Percentiles rank a stretch among this genome's conserved stretches.
phyloP scores from a whole-genome alignment of 129 eudicot genomes.

The Saposhnikovia divaricata region DNA sequence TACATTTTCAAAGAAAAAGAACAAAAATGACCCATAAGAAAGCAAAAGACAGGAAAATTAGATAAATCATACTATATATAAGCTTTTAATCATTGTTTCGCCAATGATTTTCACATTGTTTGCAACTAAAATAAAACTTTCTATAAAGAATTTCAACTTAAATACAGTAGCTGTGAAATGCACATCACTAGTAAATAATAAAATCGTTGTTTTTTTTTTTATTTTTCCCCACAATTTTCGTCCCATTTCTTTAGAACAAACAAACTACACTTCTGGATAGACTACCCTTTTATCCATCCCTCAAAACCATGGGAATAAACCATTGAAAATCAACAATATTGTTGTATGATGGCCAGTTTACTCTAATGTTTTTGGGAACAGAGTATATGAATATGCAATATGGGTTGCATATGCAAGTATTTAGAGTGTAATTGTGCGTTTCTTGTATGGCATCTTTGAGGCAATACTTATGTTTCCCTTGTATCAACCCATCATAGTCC shows the following conservation, averaged over 20 bases:
- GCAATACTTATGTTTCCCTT: slow-evolving; percentile 8
- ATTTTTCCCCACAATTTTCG: not conserved
- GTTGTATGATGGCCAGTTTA: not conserved
- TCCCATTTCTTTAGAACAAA: not conserved
- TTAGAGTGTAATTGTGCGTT: not conserved
- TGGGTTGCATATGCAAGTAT: not conserved
- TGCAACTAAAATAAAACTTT: not conserved
- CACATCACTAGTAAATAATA: too few relatives aligned
- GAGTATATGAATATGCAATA: not conserved
- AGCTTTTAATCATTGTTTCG: not conserved
- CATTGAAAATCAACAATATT: not conserved
- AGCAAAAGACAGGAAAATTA: not conserved
- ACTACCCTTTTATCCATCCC: not conserved
- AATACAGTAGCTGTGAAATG: too few relatives aligned
- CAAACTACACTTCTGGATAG: not conserved
- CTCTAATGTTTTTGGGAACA: not conserved
- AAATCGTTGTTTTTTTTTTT: too few relatives aligned
- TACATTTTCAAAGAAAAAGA: not conserved
- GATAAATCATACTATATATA: not conserved
- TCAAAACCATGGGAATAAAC: not conserved
- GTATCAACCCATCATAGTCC: not conserved
- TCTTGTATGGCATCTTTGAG: slow-evolving; percentile 8
- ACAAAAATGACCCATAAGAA: not conserved
- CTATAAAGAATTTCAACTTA: too few relatives aligned
- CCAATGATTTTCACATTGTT: not conserved